Percentiles rank a stretch among this genome's conserved stretches.
Conservation (phyloP, 305 asterid species). For the Fraxinus albicans region DNA sequence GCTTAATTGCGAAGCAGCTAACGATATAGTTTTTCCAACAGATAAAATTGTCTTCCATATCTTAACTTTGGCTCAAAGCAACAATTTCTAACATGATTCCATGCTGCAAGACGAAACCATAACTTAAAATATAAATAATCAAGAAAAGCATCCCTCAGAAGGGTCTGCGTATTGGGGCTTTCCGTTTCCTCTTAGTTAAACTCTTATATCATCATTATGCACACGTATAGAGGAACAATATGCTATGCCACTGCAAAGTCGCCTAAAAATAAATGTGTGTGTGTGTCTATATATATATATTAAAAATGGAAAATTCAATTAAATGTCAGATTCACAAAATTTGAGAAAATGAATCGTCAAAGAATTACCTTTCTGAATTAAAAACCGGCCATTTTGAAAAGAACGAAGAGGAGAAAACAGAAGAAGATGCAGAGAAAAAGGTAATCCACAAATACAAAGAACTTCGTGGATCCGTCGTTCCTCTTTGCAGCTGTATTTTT, state of each 20-base stretch:
- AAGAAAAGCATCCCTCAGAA: neutral
- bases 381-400: constrained; percentile 32
- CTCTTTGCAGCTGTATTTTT: constrained; percentile 17
- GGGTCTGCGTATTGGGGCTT: neutral
- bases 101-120: neutral
- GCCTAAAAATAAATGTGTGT: neutral
- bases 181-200: neutral
- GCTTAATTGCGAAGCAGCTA: neutral
- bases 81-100: neutral
- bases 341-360: neutral
- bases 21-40: neutral
- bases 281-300: no score
- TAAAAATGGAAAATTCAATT: neutral
- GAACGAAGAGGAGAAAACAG: constrained; percentile 35
- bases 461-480: constrained; percentile 36
- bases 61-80: neutral
- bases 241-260: neutral
- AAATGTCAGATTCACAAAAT: neutral
- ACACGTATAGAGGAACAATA: neutral
- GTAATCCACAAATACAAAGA: constrained; percentile 39
- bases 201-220: neutral
- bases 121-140: neutral
- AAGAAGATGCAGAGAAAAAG: constrained; percentile 38
- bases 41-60: neutral
- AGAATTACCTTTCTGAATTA: constrained; percentile 25